Evolutionary conservation across 2,329 filamentous ascomycete species (phyloP), one percentile per base, ranked within the genome.

Genomic region (Botrytis cinerea): DNA sequence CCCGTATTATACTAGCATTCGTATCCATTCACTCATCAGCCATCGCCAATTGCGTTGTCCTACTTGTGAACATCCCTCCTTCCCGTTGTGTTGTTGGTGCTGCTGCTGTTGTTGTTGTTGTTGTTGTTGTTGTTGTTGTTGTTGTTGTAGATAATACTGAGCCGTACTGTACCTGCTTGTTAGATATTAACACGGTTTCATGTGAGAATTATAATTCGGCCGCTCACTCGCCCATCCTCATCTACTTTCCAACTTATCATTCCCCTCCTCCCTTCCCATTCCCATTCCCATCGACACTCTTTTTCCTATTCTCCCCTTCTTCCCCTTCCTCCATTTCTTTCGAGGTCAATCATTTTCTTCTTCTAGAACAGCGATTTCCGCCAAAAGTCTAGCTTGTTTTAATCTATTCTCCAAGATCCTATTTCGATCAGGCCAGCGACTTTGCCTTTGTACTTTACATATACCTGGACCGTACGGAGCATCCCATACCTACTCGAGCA

Each of bases 121-220:
- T n/a, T 51, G 46, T 48, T 51, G 48, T 51, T n/a, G n/a, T n/a
- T 32, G 32, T 2, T 32, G 32, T 2, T 32, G 32, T 4, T 51
- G 25, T 51, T n/a, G 48, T n/a, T 54, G 48, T n/a, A 54, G 25
- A 54, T 54, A 54, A 54, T 54, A 12, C 25, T 14, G 48, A n/a
- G n/a, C 48, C 16, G n/a, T 18, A 57, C 51, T 8, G 22, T n/a
- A n/a, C 51, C n/a, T 54, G 7, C 51, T 28, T 7, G 43, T 14
- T 20, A 45, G 60, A 66, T 72, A 68, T 67, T 72, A 72, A 72
- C 71, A 72, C 71, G 71, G 40, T 68, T 72, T 72, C 71, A 72
- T 60, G 51, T 60, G 48, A 69, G 32, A 46, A 43, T 51, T 22
- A 25, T 51, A 18, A 69, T 54, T 18, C 28, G 25, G 40, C 35